Percentiles rank a stretch among this genome's conserved stretches.
Evolutionary conservation across 208 protist genomes (phyloP).

Genomic region (Leishmania amazonensis): DNA sequence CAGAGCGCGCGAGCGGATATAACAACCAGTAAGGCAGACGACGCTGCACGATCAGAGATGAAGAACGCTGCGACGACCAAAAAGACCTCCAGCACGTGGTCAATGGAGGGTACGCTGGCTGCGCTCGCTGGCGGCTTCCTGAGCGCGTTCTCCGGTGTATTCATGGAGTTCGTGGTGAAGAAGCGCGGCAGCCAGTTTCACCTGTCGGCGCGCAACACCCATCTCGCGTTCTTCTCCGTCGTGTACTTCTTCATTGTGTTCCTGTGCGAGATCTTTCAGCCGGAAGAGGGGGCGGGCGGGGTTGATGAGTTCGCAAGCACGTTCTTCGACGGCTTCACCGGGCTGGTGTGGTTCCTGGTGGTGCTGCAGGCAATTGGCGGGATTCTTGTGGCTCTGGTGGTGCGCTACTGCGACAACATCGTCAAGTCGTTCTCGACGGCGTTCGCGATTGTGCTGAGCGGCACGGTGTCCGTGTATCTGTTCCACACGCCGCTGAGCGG

Average conservation of each 20-base stretch:
- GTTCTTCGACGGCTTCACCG: conserved; percentile 63
- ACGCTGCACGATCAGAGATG: background rate
- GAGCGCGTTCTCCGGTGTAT: conserved; percentile 60
- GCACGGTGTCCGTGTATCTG: conserved; percentile 40
- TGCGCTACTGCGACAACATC: conserved; percentile 81
- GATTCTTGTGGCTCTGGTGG: conserved; percentile 62
- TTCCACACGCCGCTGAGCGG: conserved; percentile 29
- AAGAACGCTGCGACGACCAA: background rate
- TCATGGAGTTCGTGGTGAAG: conserved; percentile 69
- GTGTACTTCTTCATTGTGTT: conserved; percentile 32
- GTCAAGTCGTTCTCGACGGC: conserved; percentile 71
- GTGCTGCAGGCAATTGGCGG: conserved; percentile 60
- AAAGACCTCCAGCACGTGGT: conserved; percentile 18
- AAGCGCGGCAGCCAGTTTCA: conserved; percentile 25
- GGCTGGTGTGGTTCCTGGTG: conserved; percentile 55
- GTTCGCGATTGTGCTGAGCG: conserved; percentile 47
- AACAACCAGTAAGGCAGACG: background rate
- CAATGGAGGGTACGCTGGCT: conserved; percentile 35
- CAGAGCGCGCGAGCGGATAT: conserved; percentile 14
- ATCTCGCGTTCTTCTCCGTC: conserved; percentile 48
- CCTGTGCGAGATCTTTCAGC: background rate
- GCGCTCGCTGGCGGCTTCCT: conserved; percentile 35
- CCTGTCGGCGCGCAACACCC: conserved; percentile 38
- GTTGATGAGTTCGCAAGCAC: conserved; percentile 4
- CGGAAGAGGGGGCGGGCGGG: background rate